A percentile compares a stretch with the other conserved stretches of the same genome.
Evolutionary conservation across 768 basidiomycete species (phyloP).

Genomic region (Amanita polypyramis): DNA sequence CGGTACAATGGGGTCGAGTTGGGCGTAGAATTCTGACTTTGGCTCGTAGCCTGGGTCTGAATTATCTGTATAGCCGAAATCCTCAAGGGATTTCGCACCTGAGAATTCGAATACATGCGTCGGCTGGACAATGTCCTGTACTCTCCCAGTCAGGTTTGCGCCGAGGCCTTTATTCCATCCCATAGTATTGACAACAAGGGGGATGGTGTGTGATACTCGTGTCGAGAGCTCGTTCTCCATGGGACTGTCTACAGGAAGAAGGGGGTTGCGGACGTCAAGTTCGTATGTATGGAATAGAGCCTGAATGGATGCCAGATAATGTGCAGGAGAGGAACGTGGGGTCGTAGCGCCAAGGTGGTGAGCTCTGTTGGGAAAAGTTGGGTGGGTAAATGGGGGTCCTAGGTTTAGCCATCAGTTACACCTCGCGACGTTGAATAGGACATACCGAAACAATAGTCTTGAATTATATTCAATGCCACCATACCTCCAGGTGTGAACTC

Average conservation of each 20-base stretch:
- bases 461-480: constrained; percentile 69
- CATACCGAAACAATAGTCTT: constrained; percentile 60
- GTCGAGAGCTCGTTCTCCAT: constrained; percentile 15
- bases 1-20: constrained; percentile 18
- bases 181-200: constrained; percentile 91
- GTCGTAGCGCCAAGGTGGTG: constrained; percentile 79
- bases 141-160: constrained; percentile 58
- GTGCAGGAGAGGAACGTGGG: constrained; percentile 64
- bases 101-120: constrained; percentile 49
- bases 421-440: neutral
- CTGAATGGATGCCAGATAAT: constrained; percentile 63
- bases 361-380: constrained; percentile 52
- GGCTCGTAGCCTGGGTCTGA: neutral
- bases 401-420: neutral
- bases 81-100: constrained; percentile 16
- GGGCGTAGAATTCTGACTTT: neutral
- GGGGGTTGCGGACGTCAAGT: constrained; percentile 51
- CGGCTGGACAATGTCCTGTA: constrained; percentile 57
- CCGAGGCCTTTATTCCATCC: constrained; percentile 96
- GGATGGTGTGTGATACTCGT: constrained; percentile 49
- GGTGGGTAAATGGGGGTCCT: constrained; percentile 90
- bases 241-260: constrained; percentile 12
- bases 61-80: neutral
- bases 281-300: constrained; percentile 58
- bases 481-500: constrained; percentile 87